Base-by-base conservation (phyloP, 768 basidiomycete genomes). In the Termitomyces sp. region DNA sequence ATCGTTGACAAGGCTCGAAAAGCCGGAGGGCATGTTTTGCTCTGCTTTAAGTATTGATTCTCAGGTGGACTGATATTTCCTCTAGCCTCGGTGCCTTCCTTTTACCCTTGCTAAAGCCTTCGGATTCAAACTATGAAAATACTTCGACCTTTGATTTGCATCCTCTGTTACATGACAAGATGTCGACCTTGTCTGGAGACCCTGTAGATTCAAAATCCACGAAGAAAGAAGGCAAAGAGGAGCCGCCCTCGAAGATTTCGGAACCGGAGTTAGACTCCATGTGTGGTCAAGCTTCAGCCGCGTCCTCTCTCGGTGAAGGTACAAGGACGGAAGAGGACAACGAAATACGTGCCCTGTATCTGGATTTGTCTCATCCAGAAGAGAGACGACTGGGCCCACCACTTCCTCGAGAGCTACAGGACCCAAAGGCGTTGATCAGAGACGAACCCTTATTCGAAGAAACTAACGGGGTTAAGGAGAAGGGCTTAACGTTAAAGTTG, bases 381-480 rank as follows among this genome's bases (percentile, higher is more conserved):
- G 45, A 53, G 40, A 47, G 16, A 39, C 40, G 47, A 33, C 54
- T 43, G 26, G 68, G 44, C 40, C 59, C 26, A 57, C 59, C 26
- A 61, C 69, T 56, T 49, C 42, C 61, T 39, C 51, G 43, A 22
- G 37, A 32, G 7, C 7, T 16, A 22, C 20, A 30, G 9, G 67
- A 74, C 53, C 62, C 70, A 1, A 65, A 66, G 58, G 69, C 74
- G 16, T 64, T 78, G 44, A 82, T 90, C 27, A 67, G 85, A 61
- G 74, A 80, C 47, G 88, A 88, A 61, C 76, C 69, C 55, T 60
- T 89, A 12, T 82, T 86, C 57, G 82, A 83, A 26, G 78, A 76
- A 8, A 67, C 59, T 9, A 55, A 50, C 8, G 45, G 26, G 22
- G 51, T 16, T 42, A 63, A 37, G 26, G 51, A 52, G 58, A 61